A percentile compares a stretch with the other conserved stretches of the same genome.
Evolutionary conservation across 179 eudicot genomes (phyloP).

Genomic region (Silene noctiflora): DNA sequence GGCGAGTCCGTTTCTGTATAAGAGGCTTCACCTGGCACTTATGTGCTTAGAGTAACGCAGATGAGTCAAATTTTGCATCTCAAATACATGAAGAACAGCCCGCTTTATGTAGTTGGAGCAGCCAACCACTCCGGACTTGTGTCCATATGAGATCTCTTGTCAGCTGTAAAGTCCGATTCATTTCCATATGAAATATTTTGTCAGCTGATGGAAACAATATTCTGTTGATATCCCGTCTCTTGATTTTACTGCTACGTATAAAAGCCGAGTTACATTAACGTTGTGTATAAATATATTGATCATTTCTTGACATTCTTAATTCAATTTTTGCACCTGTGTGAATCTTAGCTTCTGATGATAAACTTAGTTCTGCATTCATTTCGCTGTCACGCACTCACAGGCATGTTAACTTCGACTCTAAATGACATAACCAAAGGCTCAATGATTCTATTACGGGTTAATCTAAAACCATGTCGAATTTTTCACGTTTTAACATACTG

Average conservation of each 20-base stretch:
- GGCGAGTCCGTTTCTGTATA: conserved; percentile 2
- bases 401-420: not conserved
- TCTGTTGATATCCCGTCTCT: conserved; percentile 8
- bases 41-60: not conserved
- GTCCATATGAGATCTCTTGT: not conserved
- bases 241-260: not conserved
- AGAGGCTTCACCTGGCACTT: conserved; percentile 3
- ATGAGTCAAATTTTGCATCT: not conserved
- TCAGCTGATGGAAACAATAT: not conserved
- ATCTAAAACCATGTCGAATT: too few relatives aligned
- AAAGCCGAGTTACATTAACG: not conserved
- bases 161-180: not conserved
- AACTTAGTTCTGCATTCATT: not conserved
- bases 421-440: too few relatives aligned
- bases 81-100: not conserved
- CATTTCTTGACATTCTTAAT: not conserved
- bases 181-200: not conserved
- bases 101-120: not conserved
- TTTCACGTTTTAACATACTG: too few relatives aligned
- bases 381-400: not conserved
- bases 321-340: not conserved
- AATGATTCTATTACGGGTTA: too few relatives aligned
- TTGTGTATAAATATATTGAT: conserved; percentile 1
- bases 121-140: not conserved
- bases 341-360: not conserved